phyloP scores from a whole-genome alignment of 176 grass and related monocot species.

The Zea mays region DNA sequence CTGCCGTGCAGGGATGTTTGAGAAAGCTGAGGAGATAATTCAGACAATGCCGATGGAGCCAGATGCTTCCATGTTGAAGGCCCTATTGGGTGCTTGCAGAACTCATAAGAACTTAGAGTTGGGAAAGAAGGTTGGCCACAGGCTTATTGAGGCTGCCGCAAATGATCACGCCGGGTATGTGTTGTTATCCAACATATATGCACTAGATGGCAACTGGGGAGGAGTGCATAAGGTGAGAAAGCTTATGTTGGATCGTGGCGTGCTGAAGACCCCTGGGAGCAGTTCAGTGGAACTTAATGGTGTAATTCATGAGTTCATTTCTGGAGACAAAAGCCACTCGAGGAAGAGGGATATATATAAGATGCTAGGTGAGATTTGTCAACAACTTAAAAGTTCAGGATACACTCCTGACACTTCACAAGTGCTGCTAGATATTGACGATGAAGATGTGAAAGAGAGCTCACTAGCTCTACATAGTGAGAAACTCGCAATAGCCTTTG shows the following conservation, averaged over 20 bases:
- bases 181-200: slow-evolving; percentile 75
- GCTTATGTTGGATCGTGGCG: slow-evolving; percentile 49
- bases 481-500: slow-evolving; percentile 73
- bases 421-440: slow-evolving; percentile 68
- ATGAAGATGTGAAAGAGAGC: slow-evolving; percentile 63
- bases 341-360: slow-evolving; percentile 54
- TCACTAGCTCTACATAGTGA: slow-evolving; percentile 66
- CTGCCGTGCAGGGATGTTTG: slow-evolving; percentile 54
- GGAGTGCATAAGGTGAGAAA: slow-evolving; percentile 60
- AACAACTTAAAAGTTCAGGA: slow-evolving; percentile 50
- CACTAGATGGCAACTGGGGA: slow-evolving; percentile 61
- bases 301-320: slow-evolving; percentile 68
- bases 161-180: slow-evolving; percentile 57
- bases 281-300: slow-evolving; percentile 65
- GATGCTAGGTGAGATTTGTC: slow-evolving; percentile 58
- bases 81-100: slow-evolving; percentile 63
- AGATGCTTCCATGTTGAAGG: slow-evolving; percentile 62
- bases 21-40: slow-evolving; percentile 56
- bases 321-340: slow-evolving; percentile 56
- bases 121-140: slow-evolving; percentile 56
- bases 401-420: slow-evolving; percentile 56
- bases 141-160: slow-evolving; percentile 59
- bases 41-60: slow-evolving; percentile 55
- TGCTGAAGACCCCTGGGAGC: slow-evolving; percentile 64
- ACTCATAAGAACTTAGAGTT: slow-evolving; percentile 57